These are phyloP conservation scores for Acorus calamus DNA, from an alignment of 106 monocot species.

Conservation along the genomic window DNA sequence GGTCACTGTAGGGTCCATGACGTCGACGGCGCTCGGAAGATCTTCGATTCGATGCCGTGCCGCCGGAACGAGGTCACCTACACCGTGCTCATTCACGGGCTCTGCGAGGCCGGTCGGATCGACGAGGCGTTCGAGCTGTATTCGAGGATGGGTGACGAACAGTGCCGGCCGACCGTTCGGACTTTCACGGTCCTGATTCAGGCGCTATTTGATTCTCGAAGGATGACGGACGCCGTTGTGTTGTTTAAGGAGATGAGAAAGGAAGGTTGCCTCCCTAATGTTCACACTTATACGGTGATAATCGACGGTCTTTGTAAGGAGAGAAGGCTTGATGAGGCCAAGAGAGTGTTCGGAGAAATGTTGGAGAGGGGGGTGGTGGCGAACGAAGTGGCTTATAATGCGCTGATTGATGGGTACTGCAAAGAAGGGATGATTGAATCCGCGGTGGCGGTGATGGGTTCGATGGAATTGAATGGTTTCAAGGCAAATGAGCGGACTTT, in stretches of 20 bases:
- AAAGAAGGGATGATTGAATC: constrained; percentile 23
- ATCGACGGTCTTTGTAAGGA: constrained; percentile 32
- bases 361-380: constrained; percentile 24
- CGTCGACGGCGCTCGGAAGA: constrained; percentile 32
- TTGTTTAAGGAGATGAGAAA: constrained; percentile 10
- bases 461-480: constrained; percentile 39
- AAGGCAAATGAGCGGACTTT: constrained; percentile 39
- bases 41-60: constrained; percentile 44
- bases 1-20: constrained; percentile 39
- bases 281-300: constrained; percentile 32
- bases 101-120: constrained; percentile 21
- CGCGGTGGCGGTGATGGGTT: constrained; percentile 23
- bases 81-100: constrained; percentile 40
- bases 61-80: constrained; percentile 40
- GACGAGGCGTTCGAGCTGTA: constrained; percentile 38
- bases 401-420: constrained; percentile 47
- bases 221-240: background rate
- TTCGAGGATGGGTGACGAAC: constrained; percentile 29
- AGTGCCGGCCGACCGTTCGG: constrained; percentile 15
- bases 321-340: constrained; percentile 28
- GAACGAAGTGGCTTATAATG: constrained; percentile 35
- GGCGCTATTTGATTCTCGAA: background rate
- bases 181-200: constrained; percentile 4
- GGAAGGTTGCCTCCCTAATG: constrained; percentile 12
- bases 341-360: constrained; percentile 21